phyloP scores from a whole-genome alignment of 176 grass and related monocot species.

The Oryza coarctata region DNA sequence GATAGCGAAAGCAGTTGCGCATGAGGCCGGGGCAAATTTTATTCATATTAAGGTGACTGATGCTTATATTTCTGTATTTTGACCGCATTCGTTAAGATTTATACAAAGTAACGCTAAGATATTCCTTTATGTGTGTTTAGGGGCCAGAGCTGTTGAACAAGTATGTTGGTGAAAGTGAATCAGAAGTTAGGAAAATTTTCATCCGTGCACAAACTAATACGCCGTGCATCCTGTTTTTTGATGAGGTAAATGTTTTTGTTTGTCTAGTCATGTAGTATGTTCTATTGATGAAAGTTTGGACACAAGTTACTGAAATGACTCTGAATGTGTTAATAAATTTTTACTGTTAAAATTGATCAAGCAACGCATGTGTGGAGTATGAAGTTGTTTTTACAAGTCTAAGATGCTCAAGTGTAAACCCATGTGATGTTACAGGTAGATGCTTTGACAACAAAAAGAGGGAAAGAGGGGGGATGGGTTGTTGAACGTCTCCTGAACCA shows the following conservation, averaged over 20 bases:
- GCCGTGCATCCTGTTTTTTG: slow-evolving; percentile 91
- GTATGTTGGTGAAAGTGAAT: slow-evolving; percentile 97
- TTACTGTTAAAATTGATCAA: background rate
- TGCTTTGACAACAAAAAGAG: slow-evolving; percentile 89
- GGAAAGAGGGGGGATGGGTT: slow-evolving; percentile 84
- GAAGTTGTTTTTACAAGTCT: background rate
- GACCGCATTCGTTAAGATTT: background rate
- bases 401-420: background rate
- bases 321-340: background rate
- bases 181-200: slow-evolving; percentile 92
- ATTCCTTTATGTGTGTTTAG: slow-evolving; percentile 39
- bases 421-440: slow-evolving; percentile 61
- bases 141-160: slow-evolving; percentile 96
- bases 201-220: slow-evolving; percentile 80
- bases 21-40: slow-evolving; percentile 95
- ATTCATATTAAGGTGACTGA: slow-evolving; percentile 85
- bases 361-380: background rate
- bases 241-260: slow-evolving; percentile 59
- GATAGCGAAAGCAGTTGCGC: slow-evolving; percentile 96
- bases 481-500: slow-evolving; percentile 79
- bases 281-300: background rate
- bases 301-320: background rate
- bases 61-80: slow-evolving; percentile 28
- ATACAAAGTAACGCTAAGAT: background rate
- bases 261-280: background rate